These are phyloP conservation scores for Claviceps sp. DNA, from an alignment of 2,329 filamentous ascomycete genomes.

Conservation along the genomic window DNA sequence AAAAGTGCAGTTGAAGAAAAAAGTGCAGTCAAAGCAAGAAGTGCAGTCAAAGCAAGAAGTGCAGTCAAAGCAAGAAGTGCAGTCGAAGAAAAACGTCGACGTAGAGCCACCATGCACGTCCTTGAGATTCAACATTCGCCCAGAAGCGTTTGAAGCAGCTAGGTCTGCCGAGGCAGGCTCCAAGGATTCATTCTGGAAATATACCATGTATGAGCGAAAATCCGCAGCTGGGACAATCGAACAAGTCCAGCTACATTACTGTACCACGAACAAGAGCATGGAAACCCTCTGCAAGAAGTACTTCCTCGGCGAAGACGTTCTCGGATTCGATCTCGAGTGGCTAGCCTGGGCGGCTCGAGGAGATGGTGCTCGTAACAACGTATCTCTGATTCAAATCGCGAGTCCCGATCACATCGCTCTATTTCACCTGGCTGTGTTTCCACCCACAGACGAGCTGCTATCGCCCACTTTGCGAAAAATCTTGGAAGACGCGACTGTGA, in stretches of 20 bases:
- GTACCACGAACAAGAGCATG: conserved; percentile 50
- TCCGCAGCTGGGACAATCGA: conserved; percentile 26
- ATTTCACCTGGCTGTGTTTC: conserved; percentile 64
- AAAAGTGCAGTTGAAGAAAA: neutral
- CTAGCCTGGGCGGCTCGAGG: conserved; percentile 33
- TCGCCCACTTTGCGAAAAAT: conserved; percentile 56
- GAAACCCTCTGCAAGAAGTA: conserved; percentile 50
- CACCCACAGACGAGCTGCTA: conserved; percentile 43
- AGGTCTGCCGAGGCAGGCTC: conserved; percentile 30
- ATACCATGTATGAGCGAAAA: conserved; percentile 50
- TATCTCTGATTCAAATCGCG: conserved; percentile 75
- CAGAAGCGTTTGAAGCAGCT: conserved; percentile 25
- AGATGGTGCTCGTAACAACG: conserved; percentile 47
- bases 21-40: too few relatives aligned
- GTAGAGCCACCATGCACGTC: conserved; percentile 14
- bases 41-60: too few relatives aligned
- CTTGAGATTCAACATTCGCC: conserved; percentile 18
- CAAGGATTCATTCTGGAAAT: conserved; percentile 50
- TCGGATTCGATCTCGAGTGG: conserved; percentile 95
- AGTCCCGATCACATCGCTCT: conserved; percentile 63
- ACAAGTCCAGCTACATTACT: conserved; percentile 64
- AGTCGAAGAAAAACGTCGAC: too few relatives aligned
- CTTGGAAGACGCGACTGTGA: conserved; percentile 55
- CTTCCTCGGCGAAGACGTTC: conserved; percentile 54
- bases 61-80: neutral